Percentiles rank a stretch among this genome's conserved stretches.
phyloP scores from a whole-genome alignment of 192 early-diverging fungal species.

The Coemansia furcata region DNA sequence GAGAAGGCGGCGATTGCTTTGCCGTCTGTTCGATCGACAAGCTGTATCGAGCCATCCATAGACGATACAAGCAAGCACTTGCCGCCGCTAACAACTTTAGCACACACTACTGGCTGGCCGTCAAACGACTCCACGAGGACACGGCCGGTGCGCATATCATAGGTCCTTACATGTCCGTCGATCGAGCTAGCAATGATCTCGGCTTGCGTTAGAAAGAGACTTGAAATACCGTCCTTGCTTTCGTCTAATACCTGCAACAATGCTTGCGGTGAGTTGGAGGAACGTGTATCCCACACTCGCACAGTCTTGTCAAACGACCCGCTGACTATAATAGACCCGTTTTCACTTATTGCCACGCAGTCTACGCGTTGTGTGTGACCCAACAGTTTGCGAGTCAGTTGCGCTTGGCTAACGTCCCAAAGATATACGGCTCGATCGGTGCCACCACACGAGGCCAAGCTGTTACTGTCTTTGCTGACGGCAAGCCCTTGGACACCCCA shows the following conservation, averaged over 20 bases:
- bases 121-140: slow-evolving; percentile 71
- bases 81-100: slow-evolving; percentile 61
- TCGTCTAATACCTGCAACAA: slow-evolving; percentile 85
- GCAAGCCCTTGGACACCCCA: slow-evolving; percentile 66
- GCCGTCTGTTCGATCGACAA: slow-evolving; percentile 80
- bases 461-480: slow-evolving; percentile 55
- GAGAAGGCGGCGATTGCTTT: slow-evolving; percentile 68
- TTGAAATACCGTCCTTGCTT: slow-evolving; percentile 82
- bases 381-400: slow-evolving; percentile 66
- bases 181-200: slow-evolving; percentile 82
- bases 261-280: slow-evolving; percentile 22
- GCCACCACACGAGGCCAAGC: slow-evolving; percentile 75
- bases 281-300: slow-evolving; percentile 53
- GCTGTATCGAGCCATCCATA: slow-evolving; percentile 74
- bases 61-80: slow-evolving; percentile 74
- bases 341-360: slow-evolving; percentile 75
- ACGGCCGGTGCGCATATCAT: slow-evolving; percentile 82
- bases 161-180: slow-evolving; percentile 79
- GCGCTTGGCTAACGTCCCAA: slow-evolving; percentile 83
- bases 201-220: slow-evolving; percentile 64
- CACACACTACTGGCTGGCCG: slow-evolving; percentile 75
- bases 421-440: slow-evolving; percentile 74
- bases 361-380: slow-evolving; percentile 86
- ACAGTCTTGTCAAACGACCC: slow-evolving; percentile 67
- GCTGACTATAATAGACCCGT: slow-evolving; percentile 74